Evolutionary conservation across 345 rosid species (phyloP), one percentile per base, ranked within the genome.

Genomic region (Corchorus olitorius): DNA sequence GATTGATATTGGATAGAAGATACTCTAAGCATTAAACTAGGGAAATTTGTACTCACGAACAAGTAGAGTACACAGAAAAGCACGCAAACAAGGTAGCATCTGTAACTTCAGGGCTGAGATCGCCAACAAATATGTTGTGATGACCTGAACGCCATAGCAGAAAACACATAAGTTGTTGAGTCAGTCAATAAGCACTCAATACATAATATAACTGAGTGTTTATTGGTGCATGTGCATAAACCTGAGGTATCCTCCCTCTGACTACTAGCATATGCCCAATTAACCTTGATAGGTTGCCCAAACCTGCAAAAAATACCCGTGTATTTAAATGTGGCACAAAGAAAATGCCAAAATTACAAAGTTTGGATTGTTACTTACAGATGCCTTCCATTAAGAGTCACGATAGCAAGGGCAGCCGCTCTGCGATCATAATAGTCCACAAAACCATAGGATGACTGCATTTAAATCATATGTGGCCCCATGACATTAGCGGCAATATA

Each of bases 161-260:
- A 35, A 75, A 74, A 53, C 56, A 11, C 67, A 76, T 77, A 49
- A 22, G 60, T 14, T 10, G 16, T 72, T 37, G 63, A n/a, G 1
- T 27, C 27, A 27, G 27, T 27, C 35, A 41, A n/a, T n/a, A n/a
- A n/a, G n/a, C n/a, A n/a, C n/a, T n/a, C n/a, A n/a, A 13, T 12
- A 6, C 52, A 66, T 41, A 68, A 15, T 15, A 22, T 11, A 19
- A 33, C 4, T 1, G 5, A 66, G 19, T 27, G 41, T 65, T 34
- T 16, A 34, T 16, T n/a, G 6, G 16, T 56, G 50, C 54, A 55
- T 61, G 46, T 55, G 53, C 75, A 73, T 86, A 64, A 81, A 96
- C 98, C 86, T 75, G 98, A 96, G 72, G 98, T 93, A 80, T 96
- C 99, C 87, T 96, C 98, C 77, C 98, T 92, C 83, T 96, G 98